Percentiles rank a stretch among this genome's conserved stretches.
phyloP scores from a whole-genome alignment of 345 rosid species.

The Acer campestre region DNA sequence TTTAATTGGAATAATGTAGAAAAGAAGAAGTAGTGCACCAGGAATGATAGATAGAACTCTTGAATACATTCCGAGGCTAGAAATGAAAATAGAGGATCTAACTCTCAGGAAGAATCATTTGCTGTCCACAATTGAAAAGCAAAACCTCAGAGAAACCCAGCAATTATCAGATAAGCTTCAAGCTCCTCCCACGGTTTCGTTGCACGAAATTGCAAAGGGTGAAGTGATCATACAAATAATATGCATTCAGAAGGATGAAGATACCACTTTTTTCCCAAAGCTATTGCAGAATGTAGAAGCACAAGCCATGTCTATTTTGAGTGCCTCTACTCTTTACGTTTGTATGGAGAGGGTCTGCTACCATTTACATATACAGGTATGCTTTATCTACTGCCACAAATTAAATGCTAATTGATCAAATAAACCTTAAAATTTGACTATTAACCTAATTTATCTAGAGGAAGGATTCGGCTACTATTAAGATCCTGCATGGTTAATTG shows the following conservation, averaged over 20 bases:
- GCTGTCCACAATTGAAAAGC: conserved; percentile 13
- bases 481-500: too few species aligned
- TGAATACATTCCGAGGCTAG: conserved; percentile 41
- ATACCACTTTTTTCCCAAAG: conserved; percentile 16
- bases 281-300: conserved; percentile 35
- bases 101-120: conserved; percentile 29
- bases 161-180: background rate
- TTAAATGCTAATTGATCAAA: too few species aligned
- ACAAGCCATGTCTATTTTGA: conserved; percentile 21
- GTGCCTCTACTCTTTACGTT: conserved; percentile 31
- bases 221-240: conserved; percentile 32
- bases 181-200: conserved; percentile 21
- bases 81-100: conserved; percentile 32
- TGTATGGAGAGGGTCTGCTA: conserved; percentile 30
- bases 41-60: conserved; percentile 30
- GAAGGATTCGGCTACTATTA: too few species aligned
- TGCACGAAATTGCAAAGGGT: conserved; percentile 32
- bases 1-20: conserved; percentile 18
- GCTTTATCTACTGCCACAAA: background rate
- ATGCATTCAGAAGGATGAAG: conserved; percentile 18
- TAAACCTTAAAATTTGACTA: too few species aligned
- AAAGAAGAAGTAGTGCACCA: conserved; percentile 33
- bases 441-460: too few species aligned
- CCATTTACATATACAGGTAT: conserved; percentile 32
- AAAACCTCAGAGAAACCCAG: background rate